These are phyloP conservation scores for Arabidopsis hybrid DNA, from an alignment of 441 rosid species.

Conservation along the genomic window DNA sequence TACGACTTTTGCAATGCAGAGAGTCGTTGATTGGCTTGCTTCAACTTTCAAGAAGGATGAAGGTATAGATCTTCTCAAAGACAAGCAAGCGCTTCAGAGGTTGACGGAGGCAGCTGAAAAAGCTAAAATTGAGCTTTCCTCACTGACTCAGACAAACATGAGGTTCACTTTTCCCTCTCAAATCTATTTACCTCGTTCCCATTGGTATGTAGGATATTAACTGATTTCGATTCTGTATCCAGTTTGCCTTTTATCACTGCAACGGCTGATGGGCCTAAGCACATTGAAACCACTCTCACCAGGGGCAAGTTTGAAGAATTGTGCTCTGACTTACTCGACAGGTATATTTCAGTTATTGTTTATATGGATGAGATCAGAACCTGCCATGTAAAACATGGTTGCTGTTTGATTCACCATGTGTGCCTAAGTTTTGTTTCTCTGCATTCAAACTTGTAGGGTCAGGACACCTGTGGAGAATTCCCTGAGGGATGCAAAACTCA, in stretches of 20 bases:
- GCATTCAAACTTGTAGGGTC: conserved; percentile 50
- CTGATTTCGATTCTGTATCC: conserved; percentile 16
- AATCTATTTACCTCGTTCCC: not conserved
- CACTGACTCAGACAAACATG: conserved; percentile 78
- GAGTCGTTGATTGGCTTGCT: conserved; percentile 97
- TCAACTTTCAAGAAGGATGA: conserved; percentile 66
- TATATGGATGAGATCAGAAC: not conserved
- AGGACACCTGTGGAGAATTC: conserved; percentile 85
- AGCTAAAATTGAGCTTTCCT: conserved; percentile 96
- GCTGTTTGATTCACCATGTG: not conserved
- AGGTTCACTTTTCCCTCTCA: conserved; percentile 17
- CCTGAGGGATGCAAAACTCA: conserved; percentile 79
- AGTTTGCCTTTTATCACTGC: conserved; percentile 98
- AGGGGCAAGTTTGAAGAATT: conserved; percentile 90
- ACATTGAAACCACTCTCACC: conserved; percentile 89
- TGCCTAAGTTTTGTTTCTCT: conserved; percentile 4
- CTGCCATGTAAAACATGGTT: not conserved
- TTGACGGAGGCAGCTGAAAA: conserved; percentile 95
- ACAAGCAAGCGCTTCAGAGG: conserved; percentile 96
- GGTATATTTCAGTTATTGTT: conserved; percentile 47
- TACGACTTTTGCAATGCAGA: conserved; percentile 40
- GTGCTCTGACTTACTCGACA: conserved; percentile 86
- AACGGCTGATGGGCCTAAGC: conserved; percentile 95
- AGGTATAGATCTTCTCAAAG: conserved; percentile 89
- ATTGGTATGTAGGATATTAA: not conserved